Evolutionary conservation across 2,329 filamentous ascomycete genomes (phyloP), one percentile per base, ranked within the genome.

Genomic region (Pochonia chlamydosporia): DNA sequence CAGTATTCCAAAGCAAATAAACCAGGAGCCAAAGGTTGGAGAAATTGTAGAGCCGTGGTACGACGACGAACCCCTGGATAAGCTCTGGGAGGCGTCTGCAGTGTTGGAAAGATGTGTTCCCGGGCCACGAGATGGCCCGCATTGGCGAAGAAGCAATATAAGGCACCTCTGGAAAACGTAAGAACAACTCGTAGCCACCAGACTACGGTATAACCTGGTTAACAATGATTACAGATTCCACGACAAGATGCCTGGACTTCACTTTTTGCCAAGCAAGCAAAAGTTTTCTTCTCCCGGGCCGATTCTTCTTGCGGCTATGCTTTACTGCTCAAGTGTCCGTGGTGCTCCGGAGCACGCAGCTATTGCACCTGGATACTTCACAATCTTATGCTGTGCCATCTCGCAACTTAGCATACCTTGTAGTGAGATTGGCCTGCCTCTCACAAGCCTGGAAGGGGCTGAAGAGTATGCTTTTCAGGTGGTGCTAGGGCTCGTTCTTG

Each of bases 391-490:
- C 48, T 61, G 55, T 42, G 65, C 68, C 13, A 72, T 72, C 42
- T 60, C 67, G 2, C 66, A 72, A 37, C 54, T 71, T 3, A 63
- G 65, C 40, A 59, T 72, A 3, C 69, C 69, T 2, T 52, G 52
- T 6, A 60, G 57, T 45, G 55, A 58, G 16, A 56, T 64, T 35
- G 57, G 59, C 0, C 46, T 46, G n/a, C 46, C 56, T 6, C 56
- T 56, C 18, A 51, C 58, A 10, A 48, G 58, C 5, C 49, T 55
- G 2, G 51, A 51, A 3, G 57, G 58, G 1, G 30, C 44, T 2
- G 66, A 71, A 46, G 63, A 71, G 43, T 66, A 63, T 56, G 69
- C 67, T 0, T 72, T 71, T 44, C 67, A 71, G 48, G 65, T 68
- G 6, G 63, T 72, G 5, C 59, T 72, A 4, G 69, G 67, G 1